A percentile compares a stretch with the other conserved stretches of the same genome.
These are phyloP conservation scores for Dothideomycetes sp. DNA, from an alignment of 2,329 filamentous ascomycete species.

Conservation along the genomic window DNA sequence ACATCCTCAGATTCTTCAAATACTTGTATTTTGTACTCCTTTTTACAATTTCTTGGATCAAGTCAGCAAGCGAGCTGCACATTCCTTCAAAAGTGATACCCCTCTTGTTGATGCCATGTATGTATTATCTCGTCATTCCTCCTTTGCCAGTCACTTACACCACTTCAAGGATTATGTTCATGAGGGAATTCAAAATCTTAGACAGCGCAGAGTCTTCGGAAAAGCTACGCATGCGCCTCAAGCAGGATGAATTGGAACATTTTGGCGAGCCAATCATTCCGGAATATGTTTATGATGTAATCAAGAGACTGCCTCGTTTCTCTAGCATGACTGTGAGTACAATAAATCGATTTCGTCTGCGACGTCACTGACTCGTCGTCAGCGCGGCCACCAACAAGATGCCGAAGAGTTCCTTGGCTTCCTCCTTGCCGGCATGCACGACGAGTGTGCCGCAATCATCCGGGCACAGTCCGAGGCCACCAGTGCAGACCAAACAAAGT, in stretches of 20 bases:
- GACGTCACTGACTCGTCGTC: too few relatives aligned
- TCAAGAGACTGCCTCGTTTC: constrained; percentile 76
- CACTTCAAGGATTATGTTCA: constrained; percentile 71
- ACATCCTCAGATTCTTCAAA: constrained; percentile 70
- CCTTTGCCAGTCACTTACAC: constrained; percentile 5
- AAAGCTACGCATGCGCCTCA: constrained; percentile 61
- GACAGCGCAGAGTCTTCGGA: constrained; percentile 67
- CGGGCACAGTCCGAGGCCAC: constrained; percentile 26
- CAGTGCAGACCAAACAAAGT: constrained; percentile 19
- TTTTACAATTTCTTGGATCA: constrained; percentile 92
- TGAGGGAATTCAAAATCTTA: constrained; percentile 81
- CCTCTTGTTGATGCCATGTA: constrained; percentile 89
- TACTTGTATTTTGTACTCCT: constrained; percentile 82
- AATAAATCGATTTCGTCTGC: too few relatives aligned
- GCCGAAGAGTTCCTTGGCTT: constrained; percentile 95
- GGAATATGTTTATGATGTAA: constrained; percentile 90
- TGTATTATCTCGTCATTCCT: constrained; percentile 26
- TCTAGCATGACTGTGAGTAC: constrained; percentile 73
- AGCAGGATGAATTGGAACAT: constrained; percentile 73
- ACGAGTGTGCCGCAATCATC: constrained; percentile 78
- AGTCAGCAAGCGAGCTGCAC: constrained; percentile 67
- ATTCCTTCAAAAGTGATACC: constrained; percentile 92
- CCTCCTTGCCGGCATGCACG: constrained; percentile 80
- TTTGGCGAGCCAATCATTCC: constrained; percentile 88
- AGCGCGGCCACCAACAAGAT: constrained; percentile 94